Conservation (phyloP, 176 grass and related monocot genomes). For the Raddia guianensis region DNA sequence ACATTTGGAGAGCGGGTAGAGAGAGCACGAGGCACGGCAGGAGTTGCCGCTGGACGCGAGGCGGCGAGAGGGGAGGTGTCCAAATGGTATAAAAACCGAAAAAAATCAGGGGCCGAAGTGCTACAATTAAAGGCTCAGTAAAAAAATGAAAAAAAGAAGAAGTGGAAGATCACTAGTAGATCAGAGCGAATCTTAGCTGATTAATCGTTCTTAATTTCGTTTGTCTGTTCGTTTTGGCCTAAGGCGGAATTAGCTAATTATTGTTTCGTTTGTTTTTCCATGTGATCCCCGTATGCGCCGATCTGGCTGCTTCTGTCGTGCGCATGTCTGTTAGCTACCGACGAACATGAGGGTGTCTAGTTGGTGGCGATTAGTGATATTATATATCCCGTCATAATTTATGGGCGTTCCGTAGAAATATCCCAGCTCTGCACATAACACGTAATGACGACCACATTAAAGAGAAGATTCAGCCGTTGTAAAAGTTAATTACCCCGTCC, state of each 20-base stretch:
- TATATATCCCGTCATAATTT: background rate
- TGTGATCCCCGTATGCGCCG: constrained; percentile 2
- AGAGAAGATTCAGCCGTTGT: constrained; percentile 5
- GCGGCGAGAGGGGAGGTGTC: background rate
- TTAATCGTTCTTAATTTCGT: constrained; percentile 14
- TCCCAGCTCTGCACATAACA: too few relatives aligned
- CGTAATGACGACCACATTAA: constrained; percentile 2
- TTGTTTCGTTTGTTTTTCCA: background rate
- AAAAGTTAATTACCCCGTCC: background rate
- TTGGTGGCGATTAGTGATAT: background rate
- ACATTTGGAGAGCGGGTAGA: constrained; percentile 35
- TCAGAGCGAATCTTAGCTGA: constrained; percentile 27
- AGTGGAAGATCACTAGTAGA: background rate
- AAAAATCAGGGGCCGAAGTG: background rate
- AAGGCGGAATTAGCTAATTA: background rate
- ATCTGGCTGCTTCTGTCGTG: constrained; percentile 32
- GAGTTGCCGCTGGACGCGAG: background rate
- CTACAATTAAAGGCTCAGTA: background rate
- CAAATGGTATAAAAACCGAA: background rate
- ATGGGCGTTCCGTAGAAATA: background rate
- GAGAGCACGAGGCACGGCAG: background rate
- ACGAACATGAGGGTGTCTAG: constrained; percentile 23
- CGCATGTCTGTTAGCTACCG: constrained; percentile 25
- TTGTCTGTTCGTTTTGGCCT: constrained; percentile 4
- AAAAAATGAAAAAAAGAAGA: constrained; percentile 6